Evolutionary conservation across 2,329 filamentous ascomycete species (phyloP).

Genomic region (Ophiostoma australiae): DNA sequence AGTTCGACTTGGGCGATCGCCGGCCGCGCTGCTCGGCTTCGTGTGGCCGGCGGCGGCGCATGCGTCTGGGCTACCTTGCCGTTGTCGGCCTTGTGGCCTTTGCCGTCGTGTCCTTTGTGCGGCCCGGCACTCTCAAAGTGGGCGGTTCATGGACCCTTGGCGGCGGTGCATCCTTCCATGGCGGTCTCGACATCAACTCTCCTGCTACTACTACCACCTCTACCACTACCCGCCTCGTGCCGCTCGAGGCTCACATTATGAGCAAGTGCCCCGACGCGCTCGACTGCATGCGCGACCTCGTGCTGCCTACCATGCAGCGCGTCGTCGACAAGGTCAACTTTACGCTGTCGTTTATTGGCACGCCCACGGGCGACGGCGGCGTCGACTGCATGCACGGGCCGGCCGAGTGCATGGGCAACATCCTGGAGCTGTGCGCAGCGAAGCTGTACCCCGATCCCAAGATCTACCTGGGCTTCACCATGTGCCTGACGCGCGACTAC

Average conservation of each 20-base stretch:
- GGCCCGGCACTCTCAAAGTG: conserved; percentile 13
- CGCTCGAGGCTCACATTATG: conserved; percentile 93
- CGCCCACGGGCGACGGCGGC: conserved; percentile 60
- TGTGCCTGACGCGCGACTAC: conserved; percentile 79
- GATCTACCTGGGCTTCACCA: conserved; percentile 84
- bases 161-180: not conserved
- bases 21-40: not conserved
- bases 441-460: conserved; percentile 79
- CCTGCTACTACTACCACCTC: not conserved
- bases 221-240: conserved; percentile 47
- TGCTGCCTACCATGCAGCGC: conserved; percentile 81
- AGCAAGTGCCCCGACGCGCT: conserved; percentile 91
- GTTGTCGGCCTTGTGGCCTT: conserved; percentile 22
- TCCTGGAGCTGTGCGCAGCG: conserved; percentile 85
- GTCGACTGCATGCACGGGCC: conserved; percentile 87
- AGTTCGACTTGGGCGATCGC: not conserved
- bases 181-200: not conserved
- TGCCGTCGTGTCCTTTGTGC: conserved; percentile 23
- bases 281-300: conserved; percentile 70
- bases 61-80: conserved; percentile 18
- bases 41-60: conserved; percentile 18
- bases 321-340: conserved; percentile 85
- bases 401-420: conserved; percentile 85
- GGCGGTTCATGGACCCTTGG: not conserved
- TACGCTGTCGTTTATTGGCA: conserved; percentile 82